phyloP scores from a whole-genome alignment of 2,329 filamentous ascomycete species.

The Fusarium hostae region DNA sequence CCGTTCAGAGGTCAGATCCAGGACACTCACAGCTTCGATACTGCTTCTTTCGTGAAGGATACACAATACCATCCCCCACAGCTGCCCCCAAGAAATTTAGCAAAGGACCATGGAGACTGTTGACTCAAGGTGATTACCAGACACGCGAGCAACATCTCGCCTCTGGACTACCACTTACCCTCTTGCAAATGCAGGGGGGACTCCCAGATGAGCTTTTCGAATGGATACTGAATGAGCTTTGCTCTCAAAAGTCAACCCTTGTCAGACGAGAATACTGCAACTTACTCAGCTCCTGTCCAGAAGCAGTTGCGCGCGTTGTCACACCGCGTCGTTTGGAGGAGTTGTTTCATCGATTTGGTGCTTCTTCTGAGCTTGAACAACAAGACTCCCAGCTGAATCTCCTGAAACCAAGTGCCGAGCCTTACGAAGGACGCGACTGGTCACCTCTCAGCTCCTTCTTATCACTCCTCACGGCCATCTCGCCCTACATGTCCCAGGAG shows the following conservation, averaged over 20 bases:
- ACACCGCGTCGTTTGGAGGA: conserved; percentile 58
- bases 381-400: conserved; percentile 34
- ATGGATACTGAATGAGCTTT: conserved; percentile 73
- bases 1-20: conserved; percentile 62
- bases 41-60: conserved; percentile 61
- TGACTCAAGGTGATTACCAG: conserved; percentile 56
- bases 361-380: conserved; percentile 57
- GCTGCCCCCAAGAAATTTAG: conserved; percentile 47
- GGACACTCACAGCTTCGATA: conserved; percentile 52
- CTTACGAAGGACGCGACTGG: conserved; percentile 59
- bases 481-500: conserved; percentile 49
- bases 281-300: conserved; percentile 59
- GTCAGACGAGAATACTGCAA: conserved; percentile 70
- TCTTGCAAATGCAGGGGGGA: conserved; percentile 48
- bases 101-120: conserved; percentile 59
- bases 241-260: conserved; percentile 63
- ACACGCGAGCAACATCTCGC: conserved; percentile 68
- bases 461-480: conserved; percentile 53
- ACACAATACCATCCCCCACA: conserved; percentile 41
- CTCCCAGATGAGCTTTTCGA: conserved; percentile 73
- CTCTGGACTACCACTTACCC: conserved; percentile 69
- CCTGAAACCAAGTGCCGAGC: conserved; percentile 40
- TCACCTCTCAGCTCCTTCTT: conserved; percentile 57
- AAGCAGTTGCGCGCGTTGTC: conserved; percentile 58
- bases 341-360: conserved; percentile 70